Conservation (phyloP, 257 asterid species). For the Petrea volubilis region DNA sequence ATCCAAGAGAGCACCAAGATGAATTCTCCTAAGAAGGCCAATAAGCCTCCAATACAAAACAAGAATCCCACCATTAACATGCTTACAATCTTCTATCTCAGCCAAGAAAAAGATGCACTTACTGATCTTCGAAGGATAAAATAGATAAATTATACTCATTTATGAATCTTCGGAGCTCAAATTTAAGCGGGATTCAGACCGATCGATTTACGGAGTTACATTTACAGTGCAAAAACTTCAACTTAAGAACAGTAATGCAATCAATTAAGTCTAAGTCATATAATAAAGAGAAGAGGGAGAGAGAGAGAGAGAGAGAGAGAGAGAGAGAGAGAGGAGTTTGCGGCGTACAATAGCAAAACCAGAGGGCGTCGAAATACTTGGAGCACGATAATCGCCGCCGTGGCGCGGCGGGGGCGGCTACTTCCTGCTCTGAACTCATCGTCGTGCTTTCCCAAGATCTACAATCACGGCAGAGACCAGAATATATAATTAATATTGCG, state of each 20-base stretch:
- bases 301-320: background rate
- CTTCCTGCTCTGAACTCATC: constrained; percentile 47
- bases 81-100: background rate
- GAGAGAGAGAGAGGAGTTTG: background rate
- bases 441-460: constrained; percentile 20
- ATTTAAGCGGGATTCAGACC: background rate
- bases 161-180: background rate
- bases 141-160: background rate
- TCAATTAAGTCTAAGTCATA: background rate
- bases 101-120: background rate
- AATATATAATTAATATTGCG: background rate
- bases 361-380: constrained; percentile 71
- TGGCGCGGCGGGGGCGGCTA: constrained; percentile 27
- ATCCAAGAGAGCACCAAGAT: background rate
- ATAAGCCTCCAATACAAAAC: background rate
- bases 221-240: background rate
- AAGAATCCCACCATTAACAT: background rate
- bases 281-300: background rate
- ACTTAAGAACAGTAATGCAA: background rate
- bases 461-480: background rate
- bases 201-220: background rate
- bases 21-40: background rate
- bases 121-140: background rate
- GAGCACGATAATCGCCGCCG: constrained; percentile 58
- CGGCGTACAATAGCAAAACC: constrained; percentile 85